Percentiles rank a stretch among this genome's conserved stretches.
Conservation (phyloP, 1,139 yeast species). For the Wickerhamomyces sp. region DNA sequence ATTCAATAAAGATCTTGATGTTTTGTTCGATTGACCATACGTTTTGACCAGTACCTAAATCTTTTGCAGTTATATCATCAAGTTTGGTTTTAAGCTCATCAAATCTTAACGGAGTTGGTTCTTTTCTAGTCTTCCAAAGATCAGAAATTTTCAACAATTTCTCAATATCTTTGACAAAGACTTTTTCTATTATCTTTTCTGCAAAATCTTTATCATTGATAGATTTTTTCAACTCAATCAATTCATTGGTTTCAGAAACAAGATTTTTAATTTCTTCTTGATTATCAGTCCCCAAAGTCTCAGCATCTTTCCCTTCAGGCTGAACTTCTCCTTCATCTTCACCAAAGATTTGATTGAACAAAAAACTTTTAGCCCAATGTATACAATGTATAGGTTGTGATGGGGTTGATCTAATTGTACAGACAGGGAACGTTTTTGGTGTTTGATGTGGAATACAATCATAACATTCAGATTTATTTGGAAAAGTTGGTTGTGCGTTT, state of each 20-base stretch:
- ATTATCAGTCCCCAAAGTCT: conserved; percentile 54
- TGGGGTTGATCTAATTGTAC: conserved; percentile 95
- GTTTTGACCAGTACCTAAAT: conserved; percentile 49
- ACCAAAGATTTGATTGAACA: conserved; percentile 78
- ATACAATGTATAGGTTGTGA: conserved; percentile 94
- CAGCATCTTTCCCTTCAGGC: conserved; percentile 28
- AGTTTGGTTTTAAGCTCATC: conserved; percentile 25
- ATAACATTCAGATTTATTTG: conserved; percentile 83
- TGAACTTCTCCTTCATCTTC: conserved; percentile 36
- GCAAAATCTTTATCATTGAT: conserved; percentile 32
- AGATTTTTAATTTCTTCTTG: conserved; percentile 65
- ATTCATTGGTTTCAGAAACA: conserved; percentile 70
- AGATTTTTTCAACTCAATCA: conserved; percentile 54
- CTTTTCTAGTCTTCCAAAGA: conserved; percentile 68
- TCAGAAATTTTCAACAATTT: conserved; percentile 67
- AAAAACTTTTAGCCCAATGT: conserved; percentile 94
- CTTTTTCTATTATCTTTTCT: conserved; percentile 45
- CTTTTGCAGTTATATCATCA: conserved; percentile 19
- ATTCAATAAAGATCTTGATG: conserved; percentile 49
- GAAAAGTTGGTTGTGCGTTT: conserved; percentile 86
- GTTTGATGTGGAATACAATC: conserved; percentile 86
- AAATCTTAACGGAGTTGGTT: conserved; percentile 59
- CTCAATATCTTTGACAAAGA: conserved; percentile 68
- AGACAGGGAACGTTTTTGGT: conserved; percentile 90
- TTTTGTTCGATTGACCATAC: conserved; percentile 64